phyloP scores from a whole-genome alignment of 768 basidiomycete genomes.

The Suillus lakei region DNA sequence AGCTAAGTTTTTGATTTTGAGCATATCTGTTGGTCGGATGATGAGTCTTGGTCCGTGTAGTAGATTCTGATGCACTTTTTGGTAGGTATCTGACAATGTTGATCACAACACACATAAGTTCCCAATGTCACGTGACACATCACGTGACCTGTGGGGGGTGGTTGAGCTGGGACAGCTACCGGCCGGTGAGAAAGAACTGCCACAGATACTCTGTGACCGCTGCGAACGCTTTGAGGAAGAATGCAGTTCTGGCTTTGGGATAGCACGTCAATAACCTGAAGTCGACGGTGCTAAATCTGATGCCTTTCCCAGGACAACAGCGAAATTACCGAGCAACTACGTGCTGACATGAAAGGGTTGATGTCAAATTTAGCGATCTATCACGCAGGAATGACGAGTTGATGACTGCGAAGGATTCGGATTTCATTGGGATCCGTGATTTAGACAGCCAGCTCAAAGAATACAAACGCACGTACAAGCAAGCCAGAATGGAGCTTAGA shows the following conservation, averaged over 20 bases:
- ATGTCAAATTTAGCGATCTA: slow-evolving; percentile 75
- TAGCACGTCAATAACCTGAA: slow-evolving; percentile 30
- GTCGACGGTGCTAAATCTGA: background rate
- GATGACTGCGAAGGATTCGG: slow-evolving; percentile 88
- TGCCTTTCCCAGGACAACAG: slow-evolving; percentile 52
- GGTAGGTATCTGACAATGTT: too few relatives aligned
- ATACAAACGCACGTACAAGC: slow-evolving; percentile 94
- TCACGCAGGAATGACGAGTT: slow-evolving; percentile 89
- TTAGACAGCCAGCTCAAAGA: slow-evolving; percentile 84
- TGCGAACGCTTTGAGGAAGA: slow-evolving; percentile 71
- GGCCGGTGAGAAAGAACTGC: slow-evolving; percentile 73
- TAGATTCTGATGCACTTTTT: too few relatives aligned
- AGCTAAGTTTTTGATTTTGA: too few relatives aligned
- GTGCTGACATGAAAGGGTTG: slow-evolving; percentile 81
- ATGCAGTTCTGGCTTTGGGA: slow-evolving; percentile 45
- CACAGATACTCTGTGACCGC: slow-evolving; percentile 68
- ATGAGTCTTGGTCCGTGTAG: too few relatives aligned
- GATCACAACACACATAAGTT: too few relatives aligned
- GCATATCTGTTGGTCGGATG: too few relatives aligned
- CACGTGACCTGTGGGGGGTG: too few relatives aligned
- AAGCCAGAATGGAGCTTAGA: slow-evolving; percentile 92
- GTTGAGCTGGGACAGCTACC: too few relatives aligned
- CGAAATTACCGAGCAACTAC: slow-evolving; percentile 78
- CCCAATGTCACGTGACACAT: too few relatives aligned
- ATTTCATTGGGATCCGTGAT: slow-evolving; percentile 74